Base-by-base conservation (phyloP, 2,329 filamentous ascomycete species). In the Metarhizium anisopliae region DNA sequence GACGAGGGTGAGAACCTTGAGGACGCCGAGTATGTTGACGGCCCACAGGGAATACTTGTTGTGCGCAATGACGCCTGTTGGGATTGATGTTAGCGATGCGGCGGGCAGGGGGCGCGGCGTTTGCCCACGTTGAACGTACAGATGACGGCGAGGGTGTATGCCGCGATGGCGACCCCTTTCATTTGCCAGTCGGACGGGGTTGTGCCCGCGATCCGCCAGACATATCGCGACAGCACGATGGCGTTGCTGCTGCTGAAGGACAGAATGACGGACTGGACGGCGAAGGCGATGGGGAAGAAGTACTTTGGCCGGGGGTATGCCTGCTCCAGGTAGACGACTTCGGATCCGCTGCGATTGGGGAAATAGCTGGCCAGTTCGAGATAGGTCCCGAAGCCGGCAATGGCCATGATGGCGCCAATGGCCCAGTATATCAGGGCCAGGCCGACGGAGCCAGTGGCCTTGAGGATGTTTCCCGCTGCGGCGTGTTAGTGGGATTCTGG, bases 321-420 rank as follows among this genome's bases (percentile, higher is more conserved):
- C 62, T 88, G 85, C 60, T 88, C 85, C 0, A 88, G 74, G 60
- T 86, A 88, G 0, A 85, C 84, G 0, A 85, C 84, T 61, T 88
- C 83, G 0, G 79, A 78, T 0, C 84, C 85, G 2, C 81, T 85
- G 7, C 85, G 79, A 62, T 80, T 86, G 0, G 84, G 84, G 57
- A 87, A 88, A 59, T 83, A 87, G 1, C 81, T 75, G 0, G 83
- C 78, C 14, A 81, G 79, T 62, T 88, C 85, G 8, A 87, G 77
- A 56, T 87, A 87, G 0, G 85, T 77, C 0, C 75, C 70, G 3
- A 86, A 74, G 1, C 77, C 78, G 2, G 79, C 74, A 0, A 75
- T 65, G 0, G 83, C 78, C 53, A 85, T 80, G 40, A 86, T 51
- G 56, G 81, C 80, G 3, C 85, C 85, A 13, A 87, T 74, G 1